Evolutionary conservation across 164 flowering plant species (phyloP).

Genomic region (Annona squamosa): DNA sequence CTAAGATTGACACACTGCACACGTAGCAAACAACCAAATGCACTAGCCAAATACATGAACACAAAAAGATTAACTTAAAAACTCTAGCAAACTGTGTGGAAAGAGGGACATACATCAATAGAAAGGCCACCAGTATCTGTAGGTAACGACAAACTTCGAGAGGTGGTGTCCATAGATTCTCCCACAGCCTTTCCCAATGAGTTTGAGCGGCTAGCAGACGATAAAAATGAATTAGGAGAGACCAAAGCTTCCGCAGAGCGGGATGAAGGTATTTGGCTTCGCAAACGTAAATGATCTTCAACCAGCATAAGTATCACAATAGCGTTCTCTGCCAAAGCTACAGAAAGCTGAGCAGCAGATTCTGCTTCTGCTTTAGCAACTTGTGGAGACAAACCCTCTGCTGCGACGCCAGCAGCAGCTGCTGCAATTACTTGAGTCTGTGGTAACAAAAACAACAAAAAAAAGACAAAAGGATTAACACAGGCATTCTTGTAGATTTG

Average conservation of each 20-base stretch:
- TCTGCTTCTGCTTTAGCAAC: constrained; percentile 87
- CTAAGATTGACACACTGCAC: no score
- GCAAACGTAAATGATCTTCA: constrained; percentile 94
- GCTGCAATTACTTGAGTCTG: constrained; percentile 99
- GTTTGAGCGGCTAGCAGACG: constrained; percentile 34
- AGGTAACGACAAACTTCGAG: constrained; percentile 35
- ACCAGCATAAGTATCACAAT: constrained; percentile 97
- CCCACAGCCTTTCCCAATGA: constrained; percentile 27
- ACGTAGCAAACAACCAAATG: not conserved
- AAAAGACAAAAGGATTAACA: constrained; percentile 20
- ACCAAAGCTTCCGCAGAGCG: constrained; percentile 29
- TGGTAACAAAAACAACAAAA: constrained; percentile 16
- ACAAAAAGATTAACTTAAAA: not conserved
- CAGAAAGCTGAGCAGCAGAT: constrained; percentile 96
- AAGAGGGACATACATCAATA: constrained; percentile 66
- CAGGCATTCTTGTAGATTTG: constrained; percentile 19
- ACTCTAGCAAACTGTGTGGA: not conserved
- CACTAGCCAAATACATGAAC: not conserved
- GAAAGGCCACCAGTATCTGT: constrained; percentile 64
- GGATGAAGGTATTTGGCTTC: constrained; percentile 68
- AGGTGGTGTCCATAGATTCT: constrained; percentile 41
- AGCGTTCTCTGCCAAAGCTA: constrained; percentile 95
- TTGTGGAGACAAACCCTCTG: constrained; percentile 83
- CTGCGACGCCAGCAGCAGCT: constrained; percentile 99
- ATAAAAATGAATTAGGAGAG: constrained; percentile 54